Conservation (phyloP, 345 rosid genomes). For the Eucalyptus pauciflora region DNA sequence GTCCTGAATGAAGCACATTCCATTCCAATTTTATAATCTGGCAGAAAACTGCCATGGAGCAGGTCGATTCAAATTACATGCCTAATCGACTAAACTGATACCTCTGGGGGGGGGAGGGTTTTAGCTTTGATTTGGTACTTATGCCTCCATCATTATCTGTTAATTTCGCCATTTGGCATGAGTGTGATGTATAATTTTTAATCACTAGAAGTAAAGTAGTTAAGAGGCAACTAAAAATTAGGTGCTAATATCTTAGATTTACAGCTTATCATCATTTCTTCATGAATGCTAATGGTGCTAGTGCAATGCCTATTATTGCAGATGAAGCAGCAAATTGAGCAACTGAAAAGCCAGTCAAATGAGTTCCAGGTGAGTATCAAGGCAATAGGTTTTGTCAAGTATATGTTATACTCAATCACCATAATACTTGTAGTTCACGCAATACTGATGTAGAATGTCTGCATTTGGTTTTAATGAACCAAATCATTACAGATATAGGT, state of each 20-base stretch:
- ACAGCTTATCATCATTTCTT: not conserved
- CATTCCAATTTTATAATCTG: not conserved
- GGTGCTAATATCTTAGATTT: not conserved
- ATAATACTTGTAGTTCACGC: not conserved
- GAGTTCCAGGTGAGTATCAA: slow-evolving; percentile 32
- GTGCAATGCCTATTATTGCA: slow-evolving; percentile 6
- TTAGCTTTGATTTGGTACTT: not conserved
- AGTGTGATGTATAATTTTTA: not conserved
- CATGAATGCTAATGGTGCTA: not conserved
- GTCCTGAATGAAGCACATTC: not conserved
- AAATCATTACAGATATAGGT: not conserved
- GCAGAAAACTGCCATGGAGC: not conserved
- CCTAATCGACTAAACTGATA: not conserved
- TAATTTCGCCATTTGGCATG: not conserved
- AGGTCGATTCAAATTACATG: not conserved
- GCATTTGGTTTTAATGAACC: not conserved
- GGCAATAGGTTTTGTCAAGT: not conserved
- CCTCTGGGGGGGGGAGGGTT: not conserved
- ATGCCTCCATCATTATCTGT: not conserved
- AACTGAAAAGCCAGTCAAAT: slow-evolving; percentile 29
- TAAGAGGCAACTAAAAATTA: not conserved
- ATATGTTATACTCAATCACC: not conserved
- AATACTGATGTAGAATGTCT: not conserved
- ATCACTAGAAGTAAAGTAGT: not conserved
- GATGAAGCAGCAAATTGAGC: slow-evolving; percentile 38